Conservation (phyloP, 2,329 filamentous ascomycete species). For the Fusarium cicatricum region DNA sequence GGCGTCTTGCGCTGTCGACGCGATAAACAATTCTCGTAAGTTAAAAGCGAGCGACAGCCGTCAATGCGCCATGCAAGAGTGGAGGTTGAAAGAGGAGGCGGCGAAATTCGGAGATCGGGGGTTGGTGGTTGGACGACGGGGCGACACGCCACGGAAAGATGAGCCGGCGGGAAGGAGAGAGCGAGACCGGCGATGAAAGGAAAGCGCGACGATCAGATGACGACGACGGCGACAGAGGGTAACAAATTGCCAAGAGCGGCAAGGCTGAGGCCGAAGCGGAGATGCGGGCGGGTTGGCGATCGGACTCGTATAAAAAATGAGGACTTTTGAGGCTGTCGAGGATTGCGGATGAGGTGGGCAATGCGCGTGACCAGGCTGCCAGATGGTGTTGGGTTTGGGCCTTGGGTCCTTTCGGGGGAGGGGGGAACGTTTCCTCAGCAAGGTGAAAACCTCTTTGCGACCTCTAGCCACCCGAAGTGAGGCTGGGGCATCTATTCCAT, state of each 20-base stretch:
- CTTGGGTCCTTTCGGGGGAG: constrained; percentile 32
- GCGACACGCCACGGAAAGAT: constrained; percentile 40
- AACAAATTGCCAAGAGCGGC: constrained; percentile 22
- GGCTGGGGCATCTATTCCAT: constrained; percentile 28
- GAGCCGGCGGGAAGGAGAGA: constrained; percentile 31
- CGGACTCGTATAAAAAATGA: constrained; percentile 35
- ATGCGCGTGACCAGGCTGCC: constrained; percentile 50
- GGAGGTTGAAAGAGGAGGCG: constrained; percentile 22
- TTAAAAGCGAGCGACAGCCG: constrained; percentile 29
- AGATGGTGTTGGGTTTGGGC: constrained; percentile 45
- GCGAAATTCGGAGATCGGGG: constrained; percentile 30
- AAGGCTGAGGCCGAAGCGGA: constrained; percentile 24
- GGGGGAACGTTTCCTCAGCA: constrained; percentile 29
- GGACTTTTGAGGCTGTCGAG: constrained; percentile 46
- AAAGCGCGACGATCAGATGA: constrained; percentile 29
- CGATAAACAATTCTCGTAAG: constrained; percentile 26
- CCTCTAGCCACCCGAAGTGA: constrained; percentile 36
- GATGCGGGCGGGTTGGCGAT: constrained; percentile 29
- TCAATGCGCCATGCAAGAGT: constrained; percentile 48
- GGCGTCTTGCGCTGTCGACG: constrained; percentile 31
- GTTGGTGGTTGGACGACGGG: constrained; percentile 27
- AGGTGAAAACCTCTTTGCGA: constrained; percentile 19
- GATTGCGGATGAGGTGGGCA: constrained; percentile 47
- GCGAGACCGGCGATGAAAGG: constrained; percentile 30
- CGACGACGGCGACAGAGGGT: constrained; percentile 27